Percentiles rank a stretch among this genome's conserved stretches.
Conservation (phyloP, 2,329 filamentous ascomycete genomes). For the Graphium sp. region DNA sequence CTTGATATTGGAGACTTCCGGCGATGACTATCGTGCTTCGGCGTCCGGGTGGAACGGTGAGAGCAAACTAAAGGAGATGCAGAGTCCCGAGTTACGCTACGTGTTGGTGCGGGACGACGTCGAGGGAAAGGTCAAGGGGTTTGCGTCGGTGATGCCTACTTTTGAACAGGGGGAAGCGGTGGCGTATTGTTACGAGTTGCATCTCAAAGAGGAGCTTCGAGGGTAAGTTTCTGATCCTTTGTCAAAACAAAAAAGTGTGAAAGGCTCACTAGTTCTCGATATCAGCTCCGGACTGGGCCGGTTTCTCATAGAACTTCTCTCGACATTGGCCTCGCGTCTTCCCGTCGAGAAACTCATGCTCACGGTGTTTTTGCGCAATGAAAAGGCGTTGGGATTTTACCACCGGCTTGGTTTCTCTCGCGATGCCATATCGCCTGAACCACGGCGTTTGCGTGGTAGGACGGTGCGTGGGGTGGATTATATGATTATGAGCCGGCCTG, state of each 20-base stretch:
- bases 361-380: conserved; percentile 52
- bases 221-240: conserved; percentile 19
- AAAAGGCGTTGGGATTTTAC: conserved; percentile 42
- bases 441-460: conserved; percentile 34
- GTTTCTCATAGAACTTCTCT: conserved; percentile 44
- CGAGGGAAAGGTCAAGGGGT: conserved; percentile 24
- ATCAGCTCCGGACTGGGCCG: conserved; percentile 44
- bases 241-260: neutral
- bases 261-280: too few species aligned
- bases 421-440: conserved; percentile 37
- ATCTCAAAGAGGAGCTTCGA: conserved; percentile 39
- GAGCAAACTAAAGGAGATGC: conserved; percentile 52
- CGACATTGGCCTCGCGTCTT: too few species aligned
- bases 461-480: conserved; percentile 38
- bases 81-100: conserved; percentile 48
- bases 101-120: conserved; percentile 35
- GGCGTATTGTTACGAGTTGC: conserved; percentile 67
- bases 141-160: conserved; percentile 57
- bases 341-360: conserved; percentile 53
- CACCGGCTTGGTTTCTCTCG: conserved; percentile 35
- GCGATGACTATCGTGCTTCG: conserved; percentile 45
- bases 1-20: conserved; percentile 47
- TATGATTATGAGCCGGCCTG: conserved; percentile 37
- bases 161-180: conserved; percentile 49
- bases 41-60: conserved; percentile 43